Evolutionary conservation across 2,329 filamentous ascomycete genomes (phyloP).

Genomic region (Davidsoniella eucalypti): DNA sequence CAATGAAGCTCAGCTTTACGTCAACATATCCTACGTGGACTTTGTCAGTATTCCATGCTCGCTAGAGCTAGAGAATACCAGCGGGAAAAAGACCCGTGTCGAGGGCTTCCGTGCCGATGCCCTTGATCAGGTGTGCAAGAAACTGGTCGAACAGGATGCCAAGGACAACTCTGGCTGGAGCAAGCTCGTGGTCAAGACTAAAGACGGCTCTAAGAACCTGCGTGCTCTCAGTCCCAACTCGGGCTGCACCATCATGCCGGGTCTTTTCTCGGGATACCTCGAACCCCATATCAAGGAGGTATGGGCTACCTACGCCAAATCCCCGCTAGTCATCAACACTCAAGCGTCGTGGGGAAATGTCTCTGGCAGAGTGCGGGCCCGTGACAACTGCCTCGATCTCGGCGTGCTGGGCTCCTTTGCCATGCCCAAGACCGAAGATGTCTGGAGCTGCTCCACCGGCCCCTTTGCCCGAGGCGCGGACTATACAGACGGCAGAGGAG

Average conservation of each 20-base stretch:
- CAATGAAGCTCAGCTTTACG: slow-evolving; percentile 43
- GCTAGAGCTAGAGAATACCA: slow-evolving; percentile 32
- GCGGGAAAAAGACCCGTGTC: slow-evolving; percentile 29
- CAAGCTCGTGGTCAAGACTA: slow-evolving; percentile 29
- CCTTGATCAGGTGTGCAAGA: slow-evolving; percentile 27
- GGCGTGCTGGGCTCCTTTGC: slow-evolving; percentile 24
- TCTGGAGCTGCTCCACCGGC: slow-evolving; percentile 38
- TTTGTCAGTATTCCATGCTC: slow-evolving; percentile 53
- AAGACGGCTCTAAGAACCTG: slow-evolving; percentile 23
- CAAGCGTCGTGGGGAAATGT: slow-evolving; percentile 35
- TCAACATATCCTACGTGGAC: slow-evolving; percentile 60
- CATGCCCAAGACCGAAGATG: slow-evolving; percentile 30
- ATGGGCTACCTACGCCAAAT: slow-evolving; percentile 31
- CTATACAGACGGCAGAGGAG: slow-evolving; percentile 32
- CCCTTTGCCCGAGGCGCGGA: slow-evolving; percentile 33
- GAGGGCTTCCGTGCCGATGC: slow-evolving; percentile 32
- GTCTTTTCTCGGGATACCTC: slow-evolving; percentile 35
- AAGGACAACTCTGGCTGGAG: slow-evolving; percentile 35
- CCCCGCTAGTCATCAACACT: slow-evolving; percentile 34
- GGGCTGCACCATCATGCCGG: slow-evolving; percentile 26
- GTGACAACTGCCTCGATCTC: slow-evolving; percentile 20
- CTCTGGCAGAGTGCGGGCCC: slow-evolving; percentile 24
- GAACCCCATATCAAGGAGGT: slow-evolving; percentile 32
- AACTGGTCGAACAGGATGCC: slow-evolving; percentile 28
- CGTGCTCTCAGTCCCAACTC: slow-evolving; percentile 38